Conservation (phyloP, 177 flowering plant genomes). For the Vitis hybrid region DNA sequence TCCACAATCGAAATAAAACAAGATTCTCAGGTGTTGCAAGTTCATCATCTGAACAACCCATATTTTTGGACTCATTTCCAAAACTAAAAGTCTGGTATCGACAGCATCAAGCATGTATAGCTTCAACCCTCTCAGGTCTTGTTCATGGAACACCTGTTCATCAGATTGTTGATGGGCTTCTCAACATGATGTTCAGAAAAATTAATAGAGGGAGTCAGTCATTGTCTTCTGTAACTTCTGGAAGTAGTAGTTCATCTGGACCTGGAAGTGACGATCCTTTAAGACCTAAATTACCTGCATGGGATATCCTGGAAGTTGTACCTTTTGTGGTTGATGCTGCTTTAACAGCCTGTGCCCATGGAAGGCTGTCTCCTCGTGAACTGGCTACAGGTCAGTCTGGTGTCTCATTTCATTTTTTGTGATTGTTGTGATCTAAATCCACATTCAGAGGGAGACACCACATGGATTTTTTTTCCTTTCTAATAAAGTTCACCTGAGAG, state of each 20-base stretch:
- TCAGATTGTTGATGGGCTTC: constrained; percentile 77
- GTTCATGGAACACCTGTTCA: constrained; percentile 84
- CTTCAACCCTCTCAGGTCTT: constrained; percentile 87
- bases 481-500: not conserved
- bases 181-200: constrained; percentile 83
- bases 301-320: constrained; percentile 96
- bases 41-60: constrained; percentile 53
- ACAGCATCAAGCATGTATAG: constrained; percentile 92
- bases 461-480: not conserved
- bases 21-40: constrained; percentile 48
- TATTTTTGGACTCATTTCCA: constrained; percentile 92
- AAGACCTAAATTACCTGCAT: constrained; percentile 85
- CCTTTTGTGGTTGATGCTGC: constrained; percentile 98
- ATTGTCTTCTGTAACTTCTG: constrained; percentile 57
- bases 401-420: not conserved
- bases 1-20: constrained; percentile 44
- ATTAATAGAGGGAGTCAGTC: constrained; percentile 63
- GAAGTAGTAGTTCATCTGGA: constrained; percentile 83
- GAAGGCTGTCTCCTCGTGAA: constrained; percentile 89
- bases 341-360: constrained; percentile 92
- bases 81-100: constrained; percentile 88
- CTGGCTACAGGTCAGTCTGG: constrained; percentile 81
- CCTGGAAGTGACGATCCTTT: constrained; percentile 65
- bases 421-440: not conserved
- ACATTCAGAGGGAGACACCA: not conserved